Evolutionary conservation across 2,329 filamentous ascomycete genomes (phyloP), one percentile per base, ranked within the genome.

Genomic region (Diaporthe citriasiana): DNA sequence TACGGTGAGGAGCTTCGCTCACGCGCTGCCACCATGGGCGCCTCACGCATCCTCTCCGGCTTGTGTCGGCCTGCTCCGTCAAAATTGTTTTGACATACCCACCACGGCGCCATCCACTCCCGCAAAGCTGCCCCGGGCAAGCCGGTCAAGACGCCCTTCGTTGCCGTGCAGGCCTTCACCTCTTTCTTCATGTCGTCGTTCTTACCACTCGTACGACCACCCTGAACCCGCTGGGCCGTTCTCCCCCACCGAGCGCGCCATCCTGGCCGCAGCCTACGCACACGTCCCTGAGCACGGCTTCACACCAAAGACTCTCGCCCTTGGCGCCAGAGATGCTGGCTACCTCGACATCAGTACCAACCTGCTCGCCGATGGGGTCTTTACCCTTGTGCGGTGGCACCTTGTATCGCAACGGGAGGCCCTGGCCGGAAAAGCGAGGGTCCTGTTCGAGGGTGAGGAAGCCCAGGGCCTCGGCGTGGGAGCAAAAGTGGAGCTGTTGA

Each of bases 281-380:
- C 93, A 97, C 82, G 91, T 98, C 13, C 95, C 95, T 25, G 83
- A 88, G 68, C 89, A 95, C 82, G 97, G 97, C 81, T 99, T 98
- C 87, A 94, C 94, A 0, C 85, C 88, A 65, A 87, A 90, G 27
- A 87, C 95, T 0, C 88, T 99, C 13, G 89, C 90, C 56, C 89
- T 93, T 30, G 97, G 96, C 75, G 94, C 94, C 75, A 91, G 91
- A 79, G 95, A 98, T 79, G 91, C 92, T 25, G 95, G 95, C 57
- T 98, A 96, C 82, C 91, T 95, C 70, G 94, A 97, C 81, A 95
- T 96, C 74, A 95, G 94, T 74, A 91, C 94, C 13, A 95, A 95
- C 80, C 86, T 98, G 27, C 91, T 99, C 72, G 92, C 94, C 0
- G 89, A 92, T 55, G 94, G 94, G 10, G 89, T 92, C 30, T 97